Evolutionary conservation across 2,329 filamentous ascomycete species (phyloP), one percentile per base, ranked within the genome.

Genomic region (Aspergillus hortae): DNA sequence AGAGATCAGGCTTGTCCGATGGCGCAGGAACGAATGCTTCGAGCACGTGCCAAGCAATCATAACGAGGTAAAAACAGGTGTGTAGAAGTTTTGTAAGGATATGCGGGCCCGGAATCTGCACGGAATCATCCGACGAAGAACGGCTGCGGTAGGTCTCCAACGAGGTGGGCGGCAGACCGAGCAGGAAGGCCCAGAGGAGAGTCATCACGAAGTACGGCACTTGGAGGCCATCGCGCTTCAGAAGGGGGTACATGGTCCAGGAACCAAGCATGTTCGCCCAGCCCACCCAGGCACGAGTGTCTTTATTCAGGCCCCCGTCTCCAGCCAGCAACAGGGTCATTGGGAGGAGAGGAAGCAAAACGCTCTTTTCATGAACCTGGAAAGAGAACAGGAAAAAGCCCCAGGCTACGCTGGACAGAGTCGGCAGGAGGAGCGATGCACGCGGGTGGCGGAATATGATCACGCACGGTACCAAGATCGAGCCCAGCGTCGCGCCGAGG

Each of bases 291-390:
- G 90, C 86, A 45, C 94, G 83, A 15, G 83, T 84, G 48, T 87
- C 85, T 54, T 88, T 88, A 54, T 84, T 84, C 46, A 99, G 74
- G 0, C 92, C 92, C 45, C 89, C 83, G 56, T 86, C 83, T 14
- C 88, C 86, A 14, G 89, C 88, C 36, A 99, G 79, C 4, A 97
- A 79, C 6, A 96, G 74, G 0, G 92, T 97, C 89, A 95, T 96
- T 0, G 94, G 94, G 68, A 97, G 83, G 44, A 99, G 77, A 1
- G 94, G 95, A 2, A 99, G 81, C 4, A 99, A 78, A 0, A 96
- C 90, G 59, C 92, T 96, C 80, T 99, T 99, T 75, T 99, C 94
- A 65, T 99, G 94, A 0, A 99, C 95, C 68, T 99, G 94, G 69
- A 95, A 99, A 63, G 90, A 95, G 75, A 95, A 97, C 14, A 99